Percentiles rank a stretch among this genome's conserved stretches.
These are phyloP conservation scores for Colletotrichum sp. DNA, from an alignment of 2,329 filamentous ascomycete genomes.

Conservation along the genomic window DNA sequence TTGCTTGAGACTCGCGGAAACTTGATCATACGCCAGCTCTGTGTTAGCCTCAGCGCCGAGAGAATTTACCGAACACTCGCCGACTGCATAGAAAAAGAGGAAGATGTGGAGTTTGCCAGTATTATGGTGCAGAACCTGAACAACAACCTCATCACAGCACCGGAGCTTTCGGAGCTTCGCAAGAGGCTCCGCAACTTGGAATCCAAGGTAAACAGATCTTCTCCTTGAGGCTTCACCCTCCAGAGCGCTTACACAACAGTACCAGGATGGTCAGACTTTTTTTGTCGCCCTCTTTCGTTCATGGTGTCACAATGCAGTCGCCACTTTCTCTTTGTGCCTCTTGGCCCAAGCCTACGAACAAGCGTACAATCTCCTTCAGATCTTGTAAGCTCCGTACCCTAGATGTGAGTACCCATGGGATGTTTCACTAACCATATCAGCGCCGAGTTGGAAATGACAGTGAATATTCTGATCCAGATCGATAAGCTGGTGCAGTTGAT, in stretches of 20 bases:
- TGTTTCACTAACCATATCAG: constrained; percentile 49
- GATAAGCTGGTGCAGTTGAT: constrained; percentile 97
- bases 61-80: constrained; percentile 95
- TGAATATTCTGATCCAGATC: constrained; percentile 98
- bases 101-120: constrained; percentile 97
- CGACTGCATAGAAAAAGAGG: constrained; percentile 96
- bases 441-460: constrained; percentile 97
- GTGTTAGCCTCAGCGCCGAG: constrained; percentile 89
- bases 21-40: constrained; percentile 93
- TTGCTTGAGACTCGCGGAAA: constrained; percentile 93
- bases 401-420: not conserved
- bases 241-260: not conserved
- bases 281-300: constrained; percentile 94
- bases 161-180: constrained; percentile 87
- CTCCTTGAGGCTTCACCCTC: not conserved
- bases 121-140: constrained; percentile 99
- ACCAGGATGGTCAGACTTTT: constrained; percentile 88
- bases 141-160: constrained; percentile 97
- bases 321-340: constrained; percentile 93
- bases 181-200: constrained; percentile 91
- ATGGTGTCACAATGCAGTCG: constrained; percentile 98
- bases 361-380: constrained; percentile 92
- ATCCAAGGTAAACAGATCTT: constrained; percentile 63
- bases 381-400: constrained; percentile 73
- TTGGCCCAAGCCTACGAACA: constrained; percentile 98